Percentiles rank a stretch among this genome's conserved stretches.
These are phyloP conservation scores for Scheffersomyces titani DNA, from an alignment of 1,139 yeast species.

Conservation along the genomic window DNA sequence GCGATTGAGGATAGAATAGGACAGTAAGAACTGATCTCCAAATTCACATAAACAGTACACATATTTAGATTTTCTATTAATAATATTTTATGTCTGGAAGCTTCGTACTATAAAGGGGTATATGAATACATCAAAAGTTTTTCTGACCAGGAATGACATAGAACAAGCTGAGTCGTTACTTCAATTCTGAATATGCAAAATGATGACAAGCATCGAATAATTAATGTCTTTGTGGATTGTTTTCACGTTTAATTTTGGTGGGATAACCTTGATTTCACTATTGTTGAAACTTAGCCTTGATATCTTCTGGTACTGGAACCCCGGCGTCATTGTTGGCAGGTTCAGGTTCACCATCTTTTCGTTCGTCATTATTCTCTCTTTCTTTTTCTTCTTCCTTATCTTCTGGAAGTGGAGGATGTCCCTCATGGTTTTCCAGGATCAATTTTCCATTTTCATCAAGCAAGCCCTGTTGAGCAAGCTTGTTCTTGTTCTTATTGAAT, in stretches of 20 bases:
- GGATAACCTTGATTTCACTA: background rate
- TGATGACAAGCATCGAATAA: background rate
- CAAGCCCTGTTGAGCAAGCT: background rate
- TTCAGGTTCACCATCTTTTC: background rate
- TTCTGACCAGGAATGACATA: background rate
- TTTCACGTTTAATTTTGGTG: background rate
- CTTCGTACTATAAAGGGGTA: background rate
- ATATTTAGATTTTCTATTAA: background rate
- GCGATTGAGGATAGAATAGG: conserved; percentile 7
- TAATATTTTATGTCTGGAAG: background rate
- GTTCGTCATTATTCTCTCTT: background rate
- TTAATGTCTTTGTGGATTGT: background rate
- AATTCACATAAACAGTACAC: background rate
- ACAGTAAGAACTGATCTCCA: background rate
- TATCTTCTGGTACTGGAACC: background rate
- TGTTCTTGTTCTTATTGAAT: background rate
- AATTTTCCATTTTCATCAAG: background rate
- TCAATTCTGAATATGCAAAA: background rate
- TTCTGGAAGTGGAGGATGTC: background rate
- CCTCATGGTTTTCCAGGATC: background rate
- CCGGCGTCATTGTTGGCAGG: background rate
- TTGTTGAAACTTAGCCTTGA: background rate
- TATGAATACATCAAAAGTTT: background rate
- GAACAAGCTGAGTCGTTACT: background rate
- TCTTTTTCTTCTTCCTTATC: background rate